A percentile compares a stretch with the other conserved stretches of the same genome.
Evolutionary conservation across 163 green algal species (phyloP).

Genomic region (Scenedesmus sp.): DNA sequence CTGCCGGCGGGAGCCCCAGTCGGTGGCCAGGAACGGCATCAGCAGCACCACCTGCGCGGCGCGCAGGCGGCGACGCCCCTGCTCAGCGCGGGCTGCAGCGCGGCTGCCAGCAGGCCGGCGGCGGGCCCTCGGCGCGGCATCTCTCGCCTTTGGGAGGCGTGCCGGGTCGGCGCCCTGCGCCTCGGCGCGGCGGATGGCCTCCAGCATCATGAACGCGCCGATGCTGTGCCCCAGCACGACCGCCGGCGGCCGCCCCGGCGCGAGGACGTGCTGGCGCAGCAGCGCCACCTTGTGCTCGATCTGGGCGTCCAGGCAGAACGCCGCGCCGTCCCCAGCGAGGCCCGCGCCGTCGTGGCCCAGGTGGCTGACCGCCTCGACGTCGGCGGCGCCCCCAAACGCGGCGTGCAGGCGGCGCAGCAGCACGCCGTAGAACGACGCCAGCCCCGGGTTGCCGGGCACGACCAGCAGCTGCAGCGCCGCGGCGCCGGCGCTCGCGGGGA

Average conservation of each 20-base stretch:
- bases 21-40: conserved; percentile 46
- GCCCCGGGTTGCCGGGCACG: conserved; percentile 50
- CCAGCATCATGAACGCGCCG: conserved; percentile 52
- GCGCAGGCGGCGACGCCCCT: no score
- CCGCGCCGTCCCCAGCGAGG: not conserved
- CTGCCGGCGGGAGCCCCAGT: conserved; percentile 45
- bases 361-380: conserved; percentile 31
- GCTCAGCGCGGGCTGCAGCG: no score
- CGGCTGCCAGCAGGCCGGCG: no score
- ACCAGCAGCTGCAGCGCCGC: conserved; percentile 41
- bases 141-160: no score
- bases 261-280: conserved; percentile 49
- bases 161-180: no score
- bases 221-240: conserved; percentile 64
- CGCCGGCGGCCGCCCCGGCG: conserved; percentile 33
- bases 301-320: conserved; percentile 56
- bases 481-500: not conserved
- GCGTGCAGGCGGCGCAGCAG: conserved; percentile 29
- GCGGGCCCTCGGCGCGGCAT: no score
- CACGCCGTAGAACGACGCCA: conserved; percentile 4
- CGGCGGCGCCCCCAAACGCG: conserved; percentile 2
- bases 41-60: conserved; percentile 31
- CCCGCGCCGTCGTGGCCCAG: conserved; percentile 24
- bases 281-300: conserved; percentile 61
- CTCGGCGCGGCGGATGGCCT: conserved; percentile 34